phyloP scores from a whole-genome alignment of 2,329 filamentous ascomycete genomes.

The Coniochaeta sp. region DNA sequence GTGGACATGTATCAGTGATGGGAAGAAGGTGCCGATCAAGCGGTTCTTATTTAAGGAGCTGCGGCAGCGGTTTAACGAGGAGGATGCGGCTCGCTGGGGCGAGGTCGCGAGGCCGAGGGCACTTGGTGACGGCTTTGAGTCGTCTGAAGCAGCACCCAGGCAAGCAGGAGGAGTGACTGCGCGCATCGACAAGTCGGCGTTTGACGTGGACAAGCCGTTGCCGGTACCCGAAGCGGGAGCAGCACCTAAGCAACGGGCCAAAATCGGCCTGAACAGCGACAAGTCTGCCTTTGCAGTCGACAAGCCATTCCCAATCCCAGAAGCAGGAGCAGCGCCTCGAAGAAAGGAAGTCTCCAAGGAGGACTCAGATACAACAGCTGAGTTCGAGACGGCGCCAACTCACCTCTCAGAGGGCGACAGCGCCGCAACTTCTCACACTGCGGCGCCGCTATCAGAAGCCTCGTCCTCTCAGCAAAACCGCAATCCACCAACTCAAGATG shows the following conservation, averaged over 20 bases:
- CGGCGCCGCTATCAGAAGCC: slow-evolving; percentile 31
- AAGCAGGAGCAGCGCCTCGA: background rate
- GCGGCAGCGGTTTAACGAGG: slow-evolving; percentile 19
- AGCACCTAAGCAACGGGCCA: slow-evolving; percentile 8
- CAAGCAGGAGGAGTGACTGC: too few relatives aligned
- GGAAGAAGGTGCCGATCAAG: slow-evolving; percentile 37
- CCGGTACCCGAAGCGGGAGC: background rate
- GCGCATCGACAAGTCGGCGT: too few relatives aligned
- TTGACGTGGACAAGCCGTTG: too few relatives aligned
- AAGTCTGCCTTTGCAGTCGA: slow-evolving; percentile 10
- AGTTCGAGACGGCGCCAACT: slow-evolving; percentile 16
- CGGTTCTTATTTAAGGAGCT: slow-evolving; percentile 42
- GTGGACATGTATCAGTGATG: slow-evolving; percentile 66
- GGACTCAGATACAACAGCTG: slow-evolving; percentile 10
- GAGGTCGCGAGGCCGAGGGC: too few relatives aligned
- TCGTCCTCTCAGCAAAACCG: slow-evolving; percentile 18
- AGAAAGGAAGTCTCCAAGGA: background rate
- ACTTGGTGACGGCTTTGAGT: too few relatives aligned
- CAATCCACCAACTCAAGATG: slow-evolving; percentile 5
- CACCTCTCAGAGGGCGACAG: slow-evolving; percentile 14
- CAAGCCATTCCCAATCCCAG: slow-evolving; percentile 5
- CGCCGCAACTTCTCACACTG: slow-evolving; percentile 11
- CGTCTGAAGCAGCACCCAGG: too few relatives aligned
- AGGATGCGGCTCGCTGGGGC: too few relatives aligned
- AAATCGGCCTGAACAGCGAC: slow-evolving; percentile 10